phyloP scores from a whole-genome alignment of 225 moss, liverwort and hornwort genomes.

The Sphagnum contortum region DNA sequence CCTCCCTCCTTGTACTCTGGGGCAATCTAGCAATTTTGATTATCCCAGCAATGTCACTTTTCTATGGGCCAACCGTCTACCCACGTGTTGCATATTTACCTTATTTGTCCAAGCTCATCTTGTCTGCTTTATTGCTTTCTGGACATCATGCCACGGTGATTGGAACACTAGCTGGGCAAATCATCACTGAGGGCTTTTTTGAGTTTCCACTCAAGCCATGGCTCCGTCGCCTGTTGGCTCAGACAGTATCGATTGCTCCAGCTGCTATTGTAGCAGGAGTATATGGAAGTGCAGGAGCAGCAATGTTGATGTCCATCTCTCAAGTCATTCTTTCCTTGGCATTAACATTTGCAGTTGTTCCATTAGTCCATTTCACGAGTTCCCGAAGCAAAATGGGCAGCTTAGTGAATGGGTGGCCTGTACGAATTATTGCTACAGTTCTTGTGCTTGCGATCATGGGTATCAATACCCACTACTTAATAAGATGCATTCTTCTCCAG shows the following conservation, averaged over 20 bases:
- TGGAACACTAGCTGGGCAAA: slow-evolving; percentile 77
- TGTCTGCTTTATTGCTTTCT: slow-evolving; percentile 67
- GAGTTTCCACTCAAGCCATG: slow-evolving; percentile 68
- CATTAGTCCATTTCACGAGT: slow-evolving; percentile 84
- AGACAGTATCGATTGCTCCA: slow-evolving; percentile 70
- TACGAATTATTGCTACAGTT: slow-evolving; percentile 10
- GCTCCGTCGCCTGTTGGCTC: slow-evolving; percentile 63
- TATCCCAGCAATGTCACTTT: slow-evolving; percentile 71
- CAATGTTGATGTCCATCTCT: slow-evolving; percentile 66
- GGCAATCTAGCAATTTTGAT: slow-evolving; percentile 75
- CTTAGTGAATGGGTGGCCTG: slow-evolving; percentile 39
- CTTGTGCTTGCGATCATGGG: slow-evolving; percentile 24
- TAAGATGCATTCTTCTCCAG: slow-evolving; percentile 31
- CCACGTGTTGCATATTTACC: slow-evolving; percentile 57
- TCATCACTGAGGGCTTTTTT: slow-evolving; percentile 93
- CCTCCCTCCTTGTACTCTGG: slow-evolving; percentile 76
- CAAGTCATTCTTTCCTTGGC: slow-evolving; percentile 84
- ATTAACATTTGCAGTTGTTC: slow-evolving; percentile 78
- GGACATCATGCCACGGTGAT: slow-evolving; percentile 89
- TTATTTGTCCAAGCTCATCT: slow-evolving; percentile 64
- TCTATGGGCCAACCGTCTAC: slow-evolving; percentile 44
- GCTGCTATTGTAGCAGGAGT: slow-evolving; percentile 71
- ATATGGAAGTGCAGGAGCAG: slow-evolving; percentile 61
- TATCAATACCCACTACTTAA: slow-evolving; percentile 33
- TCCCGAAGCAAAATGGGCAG: slow-evolving; percentile 83